Base-by-base conservation (phyloP, 306 rosid genomes). In the Macrotyloma uniflorum region DNA sequence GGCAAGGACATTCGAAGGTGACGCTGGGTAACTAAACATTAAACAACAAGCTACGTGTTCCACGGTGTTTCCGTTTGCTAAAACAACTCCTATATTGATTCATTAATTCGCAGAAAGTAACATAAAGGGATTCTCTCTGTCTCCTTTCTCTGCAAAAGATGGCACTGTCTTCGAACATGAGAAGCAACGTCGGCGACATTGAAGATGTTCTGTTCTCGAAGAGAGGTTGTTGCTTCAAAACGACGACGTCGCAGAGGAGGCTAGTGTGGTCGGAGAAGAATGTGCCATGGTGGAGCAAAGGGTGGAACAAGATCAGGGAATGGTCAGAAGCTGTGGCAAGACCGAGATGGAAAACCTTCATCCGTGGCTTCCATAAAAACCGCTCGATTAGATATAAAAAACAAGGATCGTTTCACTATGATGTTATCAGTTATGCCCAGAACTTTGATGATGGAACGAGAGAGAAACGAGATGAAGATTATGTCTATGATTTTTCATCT, bases 291-390 rank as follows among this genome's bases (percentile, higher is more conserved):
- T 85, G 89, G 89, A 14, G 0, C 5, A 66, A 75, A 5, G 80
- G 93, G 5, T 84, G 90, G 88, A 87, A 20, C 51, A 91, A 20
- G 76, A 5, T 91, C n/a, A 79, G 84, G 5, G 85, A 80, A 35
- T 89, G 89, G 93, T 91, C 96, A 0, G 87, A 88, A 80, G 15
- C 80, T 4, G 80, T 90, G 8, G 91, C 83, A 12, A 87, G 93
- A 0, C 89, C 91, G 1, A 86, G 71, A 73, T 91, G 93, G 96
- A 91, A 89, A 79, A 89, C 88, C 6, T 89, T 91, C 67, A 83
- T 91, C 19, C 89, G 89, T 23, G 80, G 88, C 4, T 88, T 89
- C 71, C 79, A 80, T 1, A 83, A 36, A 51, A 73, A 62, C 18
- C 72, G 75, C 0, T 0, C 11, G 30, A 0, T 6, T 4, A 33